Percentiles rank a stretch among this genome's conserved stretches.
Conservation (phyloP, 257 asterid genomes). For the Solanum sitiens region DNA sequence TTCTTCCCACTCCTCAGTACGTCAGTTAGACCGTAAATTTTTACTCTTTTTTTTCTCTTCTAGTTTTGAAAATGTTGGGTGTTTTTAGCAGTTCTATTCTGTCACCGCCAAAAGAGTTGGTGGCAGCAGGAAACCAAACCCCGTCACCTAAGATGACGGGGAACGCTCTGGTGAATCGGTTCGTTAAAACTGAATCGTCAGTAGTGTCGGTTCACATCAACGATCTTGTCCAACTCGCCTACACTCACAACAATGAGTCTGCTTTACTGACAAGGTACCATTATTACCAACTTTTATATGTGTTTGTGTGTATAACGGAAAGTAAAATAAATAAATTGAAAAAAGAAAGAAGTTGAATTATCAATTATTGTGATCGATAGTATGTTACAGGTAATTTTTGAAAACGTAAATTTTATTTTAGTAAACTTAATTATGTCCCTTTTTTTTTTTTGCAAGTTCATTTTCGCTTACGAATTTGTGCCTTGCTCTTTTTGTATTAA, state of each 20-base stretch:
- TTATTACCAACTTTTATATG: not conserved
- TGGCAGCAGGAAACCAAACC: slow-evolving; percentile 89
- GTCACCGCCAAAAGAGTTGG: slow-evolving; percentile 94
- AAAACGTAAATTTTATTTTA: too few species aligned
- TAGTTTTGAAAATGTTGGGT: slow-evolving; percentile 50
- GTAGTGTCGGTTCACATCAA: slow-evolving; percentile 71
- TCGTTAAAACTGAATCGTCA: slow-evolving; percentile 48
- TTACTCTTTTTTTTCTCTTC: not conserved
- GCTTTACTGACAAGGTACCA: slow-evolving; percentile 58
- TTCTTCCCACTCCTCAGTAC: not conserved
- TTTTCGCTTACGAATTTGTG: not conserved
- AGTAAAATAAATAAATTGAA: not conserved
- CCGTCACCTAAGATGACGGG: slow-evolving; percentile 89
- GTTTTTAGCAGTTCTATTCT: slow-evolving; percentile 73
- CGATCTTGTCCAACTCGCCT: slow-evolving; percentile 72
- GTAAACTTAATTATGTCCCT: too few species aligned
- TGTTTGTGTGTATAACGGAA: not conserved
- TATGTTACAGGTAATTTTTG: too few species aligned
- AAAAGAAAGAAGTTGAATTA: too few species aligned
- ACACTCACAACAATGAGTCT: slow-evolving; percentile 63
- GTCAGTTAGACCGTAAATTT: not conserved
- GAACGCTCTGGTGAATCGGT: slow-evolving; percentile 69
- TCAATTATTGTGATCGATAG: too few species aligned
- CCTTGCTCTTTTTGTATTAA: not conserved
- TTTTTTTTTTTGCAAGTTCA: too few species aligned